Evolutionary conservation across 2,329 filamentous ascomycete genomes (phyloP).

Genomic region (Juglanconis oblonga): DNA sequence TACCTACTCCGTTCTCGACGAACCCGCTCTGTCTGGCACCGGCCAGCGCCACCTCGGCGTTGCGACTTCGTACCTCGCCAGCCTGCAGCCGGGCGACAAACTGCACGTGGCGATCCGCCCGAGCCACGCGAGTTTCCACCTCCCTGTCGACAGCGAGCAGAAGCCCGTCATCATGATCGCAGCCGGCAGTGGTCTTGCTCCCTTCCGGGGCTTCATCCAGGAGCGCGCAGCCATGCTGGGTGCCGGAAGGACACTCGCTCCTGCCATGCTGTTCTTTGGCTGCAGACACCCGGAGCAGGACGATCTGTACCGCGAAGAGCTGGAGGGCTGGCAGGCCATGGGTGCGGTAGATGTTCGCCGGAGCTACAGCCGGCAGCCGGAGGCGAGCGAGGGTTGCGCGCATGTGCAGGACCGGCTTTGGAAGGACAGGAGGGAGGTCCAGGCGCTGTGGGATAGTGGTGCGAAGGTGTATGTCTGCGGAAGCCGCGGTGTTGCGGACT

Average conservation of each 20-base stretch:
- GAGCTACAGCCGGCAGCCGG: constrained; percentile 56
- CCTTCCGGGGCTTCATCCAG: constrained; percentile 61
- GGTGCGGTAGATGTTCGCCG: constrained; percentile 61
- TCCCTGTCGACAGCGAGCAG: constrained; percentile 41
- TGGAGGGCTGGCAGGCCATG: constrained; percentile 55
- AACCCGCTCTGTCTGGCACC: constrained; percentile 47
- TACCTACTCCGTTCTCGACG: constrained; percentile 65
- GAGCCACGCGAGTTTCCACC: constrained; percentile 43
- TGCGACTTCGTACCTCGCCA: constrained; percentile 53
- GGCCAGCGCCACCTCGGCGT: constrained; percentile 52
- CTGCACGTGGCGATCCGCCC: constrained; percentile 49
- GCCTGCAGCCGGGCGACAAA: constrained; percentile 40
- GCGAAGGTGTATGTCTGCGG: constrained; percentile 63
- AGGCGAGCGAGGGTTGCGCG: constrained; percentile 29
- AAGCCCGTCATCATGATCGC: constrained; percentile 50
- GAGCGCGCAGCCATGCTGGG: constrained; percentile 53
- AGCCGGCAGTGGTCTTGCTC: constrained; percentile 55
- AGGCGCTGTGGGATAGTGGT: constrained; percentile 32
- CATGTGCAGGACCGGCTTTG: constrained; percentile 47
- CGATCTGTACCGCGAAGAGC: constrained; percentile 57
- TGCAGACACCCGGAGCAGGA: constrained; percentile 55
- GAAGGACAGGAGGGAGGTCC: constrained; percentile 36
- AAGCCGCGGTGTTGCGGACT: constrained; percentile 40
- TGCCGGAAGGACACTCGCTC: constrained; percentile 50
- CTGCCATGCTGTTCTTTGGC: constrained; percentile 64